Conservation (phyloP, 495 filamentous ascomycete species). For the Aspergillus leporis region DNA sequence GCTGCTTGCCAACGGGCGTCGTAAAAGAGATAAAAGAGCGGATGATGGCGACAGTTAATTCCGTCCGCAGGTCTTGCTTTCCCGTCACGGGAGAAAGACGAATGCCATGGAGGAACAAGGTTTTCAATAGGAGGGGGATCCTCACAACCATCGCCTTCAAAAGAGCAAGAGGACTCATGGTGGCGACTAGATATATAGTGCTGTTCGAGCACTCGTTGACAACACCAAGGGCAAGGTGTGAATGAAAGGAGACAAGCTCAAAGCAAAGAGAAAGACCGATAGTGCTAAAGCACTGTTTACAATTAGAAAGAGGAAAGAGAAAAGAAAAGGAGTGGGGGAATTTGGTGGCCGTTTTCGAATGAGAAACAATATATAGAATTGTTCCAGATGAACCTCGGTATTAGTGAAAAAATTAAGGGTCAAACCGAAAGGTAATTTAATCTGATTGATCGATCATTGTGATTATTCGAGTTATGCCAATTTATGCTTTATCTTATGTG, state of each 20-base stretch:
- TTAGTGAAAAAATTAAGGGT: background rate
- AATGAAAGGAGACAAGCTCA: background rate
- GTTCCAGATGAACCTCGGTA: background rate
- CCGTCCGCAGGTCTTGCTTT: conserved; percentile 79
- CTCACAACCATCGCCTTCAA: conserved; percentile 53
- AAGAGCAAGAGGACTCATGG: conserved; percentile 35
- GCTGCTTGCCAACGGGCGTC: conserved; percentile 57
- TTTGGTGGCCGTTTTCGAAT: background rate
- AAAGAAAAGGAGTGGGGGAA: background rate
- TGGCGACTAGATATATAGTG: background rate
- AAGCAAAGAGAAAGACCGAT: background rate
- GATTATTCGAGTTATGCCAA: background rate
- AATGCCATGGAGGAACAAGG: conserved; percentile 66
- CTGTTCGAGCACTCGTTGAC: too few relatives aligned
- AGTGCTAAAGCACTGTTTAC: background rate
- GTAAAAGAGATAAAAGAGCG: conserved; percentile 58
- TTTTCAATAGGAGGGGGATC: conserved; percentile 67
- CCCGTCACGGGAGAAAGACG: conserved; percentile 63
- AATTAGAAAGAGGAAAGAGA: background rate
- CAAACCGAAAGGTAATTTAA: background rate
- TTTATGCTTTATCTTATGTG: background rate
- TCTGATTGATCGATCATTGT: background rate
- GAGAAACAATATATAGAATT: background rate
- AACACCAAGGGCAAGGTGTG: background rate
- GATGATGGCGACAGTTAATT: conserved; percentile 68